phyloP scores from a whole-genome alignment of 2,329 filamentous ascomycete species.

The Trichoderma atrobrunneum region DNA sequence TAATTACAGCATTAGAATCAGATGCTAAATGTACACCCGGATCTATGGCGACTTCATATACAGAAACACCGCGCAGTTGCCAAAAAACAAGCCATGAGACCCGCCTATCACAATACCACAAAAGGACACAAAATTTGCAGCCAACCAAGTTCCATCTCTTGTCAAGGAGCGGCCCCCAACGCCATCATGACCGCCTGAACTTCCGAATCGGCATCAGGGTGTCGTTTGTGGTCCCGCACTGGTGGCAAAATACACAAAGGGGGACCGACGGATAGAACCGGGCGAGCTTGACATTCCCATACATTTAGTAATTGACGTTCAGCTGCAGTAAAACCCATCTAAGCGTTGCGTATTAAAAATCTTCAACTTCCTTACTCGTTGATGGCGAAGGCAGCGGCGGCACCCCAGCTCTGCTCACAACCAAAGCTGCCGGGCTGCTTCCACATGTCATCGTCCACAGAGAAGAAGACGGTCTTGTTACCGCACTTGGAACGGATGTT shows the following conservation, averaged over 20 bases:
- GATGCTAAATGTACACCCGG: slow-evolving; percentile 37
- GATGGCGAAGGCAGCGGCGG: slow-evolving; percentile 22
- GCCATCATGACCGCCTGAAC: background rate
- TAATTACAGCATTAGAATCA: slow-evolving; percentile 47
- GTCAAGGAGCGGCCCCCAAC: background rate
- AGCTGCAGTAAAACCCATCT: slow-evolving; percentile 6
- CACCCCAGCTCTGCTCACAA: slow-evolving; percentile 82
- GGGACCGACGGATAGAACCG: background rate
- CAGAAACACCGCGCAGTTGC: slow-evolving; percentile 23
- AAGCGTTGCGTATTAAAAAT: background rate
- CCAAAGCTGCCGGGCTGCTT: slow-evolving; percentile 66
- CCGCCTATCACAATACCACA: slow-evolving; percentile 19
- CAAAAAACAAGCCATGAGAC: slow-evolving; percentile 10
- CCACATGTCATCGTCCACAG: slow-evolving; percentile 76
- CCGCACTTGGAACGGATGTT: slow-evolving; percentile 67
- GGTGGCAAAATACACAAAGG: background rate
- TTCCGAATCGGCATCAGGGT: slow-evolving; percentile 4
- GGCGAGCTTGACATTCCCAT: slow-evolving; percentile 7
- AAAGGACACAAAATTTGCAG: slow-evolving; percentile 4
- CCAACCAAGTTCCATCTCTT: background rate
- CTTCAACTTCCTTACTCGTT: background rate
- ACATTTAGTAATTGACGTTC: slow-evolving; percentile 6
- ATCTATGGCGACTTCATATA: slow-evolving; percentile 26
- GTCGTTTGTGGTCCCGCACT: background rate
- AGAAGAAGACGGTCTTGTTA: slow-evolving; percentile 75